phyloP scores from a whole-genome alignment of 208 protist genomes.

The Endotrypanum monterogeii region DNA sequence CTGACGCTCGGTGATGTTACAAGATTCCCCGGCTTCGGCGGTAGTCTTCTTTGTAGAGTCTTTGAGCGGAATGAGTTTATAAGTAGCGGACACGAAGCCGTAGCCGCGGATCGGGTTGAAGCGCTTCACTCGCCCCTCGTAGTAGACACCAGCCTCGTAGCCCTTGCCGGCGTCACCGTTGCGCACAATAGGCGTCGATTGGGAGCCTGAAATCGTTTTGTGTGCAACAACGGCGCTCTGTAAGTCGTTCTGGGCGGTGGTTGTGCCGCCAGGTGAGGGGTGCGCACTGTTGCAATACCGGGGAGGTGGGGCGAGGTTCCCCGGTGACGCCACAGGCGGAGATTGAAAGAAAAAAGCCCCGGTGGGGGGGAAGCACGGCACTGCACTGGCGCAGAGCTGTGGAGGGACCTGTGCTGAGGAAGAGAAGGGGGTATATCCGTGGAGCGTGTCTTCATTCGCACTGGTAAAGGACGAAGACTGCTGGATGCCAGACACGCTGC shows the following conservation, averaged over 20 bases:
- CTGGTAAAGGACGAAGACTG: background rate
- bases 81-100: conserved; percentile 56
- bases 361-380: background rate
- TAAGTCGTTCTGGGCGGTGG: background rate
- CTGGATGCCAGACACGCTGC: background rate
- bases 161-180: conserved; percentile 30
- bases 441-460: background rate
- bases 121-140: conserved; percentile 71
- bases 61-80: conserved; percentile 32
- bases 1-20: background rate
- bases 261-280: background rate
- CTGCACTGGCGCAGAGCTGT: background rate
- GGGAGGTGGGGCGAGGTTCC: background rate
- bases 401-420: background rate
- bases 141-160: conserved; percentile 55
- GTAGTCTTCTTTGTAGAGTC: background rate
- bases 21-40: background rate
- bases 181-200: background rate
- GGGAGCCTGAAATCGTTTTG: background rate
- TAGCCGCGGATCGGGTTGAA: conserved; percentile 69
- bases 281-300: background rate
- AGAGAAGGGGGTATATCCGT: background rate
- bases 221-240: background rate
- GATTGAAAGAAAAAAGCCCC: background rate
- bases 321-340: background rate